Evolutionary conservation across 2,329 filamentous ascomycete species (phyloP).

Genomic region (Podosphaera fusca): DNA sequence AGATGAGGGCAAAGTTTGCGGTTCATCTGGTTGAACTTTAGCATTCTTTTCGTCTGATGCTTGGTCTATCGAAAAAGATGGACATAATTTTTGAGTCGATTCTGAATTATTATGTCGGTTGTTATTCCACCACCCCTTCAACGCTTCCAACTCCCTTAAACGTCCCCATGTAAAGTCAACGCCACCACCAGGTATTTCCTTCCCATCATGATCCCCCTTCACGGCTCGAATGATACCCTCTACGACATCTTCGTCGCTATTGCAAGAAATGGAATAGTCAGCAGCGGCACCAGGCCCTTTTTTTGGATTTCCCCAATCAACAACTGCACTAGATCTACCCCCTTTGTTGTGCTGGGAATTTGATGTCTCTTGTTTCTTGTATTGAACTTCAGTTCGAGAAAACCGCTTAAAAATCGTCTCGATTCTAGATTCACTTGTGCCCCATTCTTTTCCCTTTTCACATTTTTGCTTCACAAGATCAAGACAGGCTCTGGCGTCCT

Average conservation of each 20-base stretch:
- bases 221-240: constrained; percentile 33
- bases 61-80: not conserved
- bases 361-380: constrained; percentile 35
- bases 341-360: constrained; percentile 29
- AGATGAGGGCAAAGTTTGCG: not conserved
- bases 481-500: constrained; percentile 76
- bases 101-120: constrained; percentile 18
- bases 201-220: constrained; percentile 31
- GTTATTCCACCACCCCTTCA: constrained; percentile 45
- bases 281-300: constrained; percentile 33
- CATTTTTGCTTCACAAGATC: constrained; percentile 91
- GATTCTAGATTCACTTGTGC: constrained; percentile 49
- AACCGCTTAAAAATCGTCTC: constrained; percentile 84
- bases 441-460: constrained; percentile 75
- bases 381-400: constrained; percentile 35
- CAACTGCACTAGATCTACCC: constrained; percentile 44
- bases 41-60: not conserved
- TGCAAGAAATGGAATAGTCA: constrained; percentile 31
- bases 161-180: constrained; percentile 46
- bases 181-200: constrained; percentile 32
- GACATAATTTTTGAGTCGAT: constrained; percentile 1
- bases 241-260: constrained; percentile 33
- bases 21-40: not conserved
- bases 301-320: constrained; percentile 74
- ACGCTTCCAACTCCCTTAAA: constrained; percentile 39